These are phyloP conservation scores for Mycosphaerelloides madeirae DNA, from an alignment of 2,329 filamentous ascomycete genomes.

Conservation along the genomic window DNA sequence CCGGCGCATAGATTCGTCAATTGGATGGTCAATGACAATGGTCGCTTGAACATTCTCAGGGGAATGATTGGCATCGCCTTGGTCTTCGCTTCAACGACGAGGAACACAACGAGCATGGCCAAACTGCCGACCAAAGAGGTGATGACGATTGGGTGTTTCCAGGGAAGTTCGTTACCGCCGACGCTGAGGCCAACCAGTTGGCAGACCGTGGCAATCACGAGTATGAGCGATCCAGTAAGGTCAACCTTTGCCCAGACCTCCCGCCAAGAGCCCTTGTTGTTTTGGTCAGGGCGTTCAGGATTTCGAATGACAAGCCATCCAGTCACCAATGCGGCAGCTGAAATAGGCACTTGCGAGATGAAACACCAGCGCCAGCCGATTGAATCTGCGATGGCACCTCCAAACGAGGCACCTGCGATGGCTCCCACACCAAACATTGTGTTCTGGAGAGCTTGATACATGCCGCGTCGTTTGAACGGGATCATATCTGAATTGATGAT, in stretches of 20 bases:
- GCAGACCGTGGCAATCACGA: constrained; percentile 55
- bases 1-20: constrained; percentile 58
- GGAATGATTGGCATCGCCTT: constrained; percentile 44
- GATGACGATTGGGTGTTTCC: constrained; percentile 41
- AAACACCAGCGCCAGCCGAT: constrained; percentile 52
- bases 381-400: constrained; percentile 41
- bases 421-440: constrained; percentile 58
- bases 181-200: constrained; percentile 47
- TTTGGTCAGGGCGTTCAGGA: constrained; percentile 26
- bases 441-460: constrained; percentile 60
- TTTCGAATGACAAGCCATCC: constrained; percentile 53
- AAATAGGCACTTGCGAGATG: constrained; percentile 58
- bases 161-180: constrained; percentile 44
- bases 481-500: constrained; percentile 59
- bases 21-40: constrained; percentile 52
- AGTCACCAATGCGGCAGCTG: constrained; percentile 50
- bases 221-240: constrained; percentile 52
- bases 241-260: constrained; percentile 55
- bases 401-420: constrained; percentile 50
- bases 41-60: constrained; percentile 50
- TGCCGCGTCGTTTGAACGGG: constrained; percentile 51
- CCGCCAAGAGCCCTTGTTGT: constrained; percentile 20
- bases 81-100: constrained; percentile 39
- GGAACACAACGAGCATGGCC: constrained; percentile 35
- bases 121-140: constrained; percentile 36